Base-by-base conservation (phyloP, 2,329 filamentous ascomycete genomes). In the Chalara sp. region DNA sequence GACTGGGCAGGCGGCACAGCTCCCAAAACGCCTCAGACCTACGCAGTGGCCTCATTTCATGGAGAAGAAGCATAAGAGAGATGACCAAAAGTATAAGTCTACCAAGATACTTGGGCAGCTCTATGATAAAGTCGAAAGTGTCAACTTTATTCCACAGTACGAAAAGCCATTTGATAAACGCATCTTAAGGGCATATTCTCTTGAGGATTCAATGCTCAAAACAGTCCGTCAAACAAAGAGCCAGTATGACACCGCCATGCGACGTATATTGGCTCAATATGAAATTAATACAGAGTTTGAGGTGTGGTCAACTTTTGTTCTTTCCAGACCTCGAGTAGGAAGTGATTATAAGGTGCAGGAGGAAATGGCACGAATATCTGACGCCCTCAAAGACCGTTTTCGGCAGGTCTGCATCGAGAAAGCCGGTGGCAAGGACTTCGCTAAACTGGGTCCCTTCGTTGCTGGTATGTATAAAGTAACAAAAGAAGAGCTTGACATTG, bases 381-480 rank as follows among this genome's bases (percentile, higher is more conserved):
- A 72, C 1, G 73, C 74, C 0, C 70, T 97, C 31, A 88, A 84
- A 61, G 74, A 85, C 6, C 76, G 81, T 6, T 93, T 89, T 67
- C 80, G 81, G 7, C 75, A 79, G 0, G 67, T 80, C 5, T 91
- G 89, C 61, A 78, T 80, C 48, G 73, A 83, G 32, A 77, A 78
- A 51, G 83, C 83, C 1, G 86, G 83, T 1, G 76, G 79, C 52
- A 69, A 73, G 7, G 76, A 82, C 1, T 77, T 80, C 41, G 68
- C 77, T 1, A 68, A 73, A 6, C 65, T 96, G 1, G 83, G 80
- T 4, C 83, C 79, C 0, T 87, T 96, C 60, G 81, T 91, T 6
- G 84, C 87, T 1, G 91, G 90, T 44, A 93, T 96, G 82, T 99
- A 99, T 67, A 81, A 75, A 21, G 80, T 95, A 30, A 96, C 92